phyloP scores from a whole-genome alignment of 306 rosid genomes.

The Carpinus viminea region DNA sequence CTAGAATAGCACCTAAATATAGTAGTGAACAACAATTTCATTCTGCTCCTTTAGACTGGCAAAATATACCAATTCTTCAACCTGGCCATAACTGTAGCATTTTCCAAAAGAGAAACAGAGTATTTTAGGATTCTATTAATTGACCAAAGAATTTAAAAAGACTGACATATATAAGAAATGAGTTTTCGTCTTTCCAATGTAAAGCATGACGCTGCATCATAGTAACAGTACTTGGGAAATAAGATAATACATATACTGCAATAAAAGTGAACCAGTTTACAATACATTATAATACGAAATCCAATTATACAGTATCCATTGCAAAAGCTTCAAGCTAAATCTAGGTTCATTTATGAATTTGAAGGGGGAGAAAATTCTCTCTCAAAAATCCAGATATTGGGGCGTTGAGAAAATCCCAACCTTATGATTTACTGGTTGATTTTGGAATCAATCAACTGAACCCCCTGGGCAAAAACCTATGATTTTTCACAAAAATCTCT shows the following conservation, averaged over 20 bases:
- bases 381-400: neutral
- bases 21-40: constrained; percentile 91
- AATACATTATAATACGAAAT: neutral
- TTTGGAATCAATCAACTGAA: neutral
- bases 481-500: neutral
- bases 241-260: neutral
- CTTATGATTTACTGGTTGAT: neutral
- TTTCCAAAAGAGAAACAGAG: constrained; percentile 30
- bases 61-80: constrained; percentile 91
- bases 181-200: neutral
- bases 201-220: neutral
- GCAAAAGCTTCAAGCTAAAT: neutral
- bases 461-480: neutral
- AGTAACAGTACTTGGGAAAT: neutral
- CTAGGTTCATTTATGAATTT: neutral
- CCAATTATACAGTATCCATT: neutral
- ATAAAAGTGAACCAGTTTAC: constrained; percentile 1
- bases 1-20: constrained; percentile 74
- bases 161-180: neutral
- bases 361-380: neutral
- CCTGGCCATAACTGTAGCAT: constrained; percentile 87
- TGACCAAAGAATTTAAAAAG: constrained; percentile 21
- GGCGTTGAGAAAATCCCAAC: neutral
- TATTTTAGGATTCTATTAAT: constrained; percentile 21
- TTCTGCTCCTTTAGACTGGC: constrained; percentile 91